phyloP scores from a whole-genome alignment of 805 yeast genomes.

The Schizosaccharomyces lindneri region DNA sequence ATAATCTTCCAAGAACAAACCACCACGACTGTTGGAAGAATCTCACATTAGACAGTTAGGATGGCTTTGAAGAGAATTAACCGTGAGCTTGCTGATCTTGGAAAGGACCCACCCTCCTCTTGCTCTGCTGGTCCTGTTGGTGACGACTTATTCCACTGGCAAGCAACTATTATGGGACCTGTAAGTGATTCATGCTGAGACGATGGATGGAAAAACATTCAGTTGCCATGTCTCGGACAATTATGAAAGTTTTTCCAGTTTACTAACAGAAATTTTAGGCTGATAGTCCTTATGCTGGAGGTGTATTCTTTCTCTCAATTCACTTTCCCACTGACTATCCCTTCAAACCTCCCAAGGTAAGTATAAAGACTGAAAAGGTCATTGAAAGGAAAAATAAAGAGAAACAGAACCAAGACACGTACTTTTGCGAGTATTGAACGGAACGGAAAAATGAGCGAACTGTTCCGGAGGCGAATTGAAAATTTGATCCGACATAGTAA shows the following conservation, averaged over 20 bases:
- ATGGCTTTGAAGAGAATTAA: slow-evolving; percentile 91
- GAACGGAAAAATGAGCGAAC: no score
- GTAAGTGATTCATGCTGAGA: slow-evolving; percentile 1
- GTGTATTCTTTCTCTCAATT: slow-evolving; percentile 84
- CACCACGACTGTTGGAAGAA: neutral
- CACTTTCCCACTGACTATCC: slow-evolving; percentile 99
- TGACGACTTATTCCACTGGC: slow-evolving; percentile 57
- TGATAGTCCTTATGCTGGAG: slow-evolving; percentile 69
- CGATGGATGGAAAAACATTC: neutral
- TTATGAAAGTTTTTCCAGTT: neutral
- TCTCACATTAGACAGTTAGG: slow-evolving; percentile 3
- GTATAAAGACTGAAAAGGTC: slow-evolving; percentile 4
- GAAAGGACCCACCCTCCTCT: slow-evolving; percentile 96
- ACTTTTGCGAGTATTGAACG: no score
- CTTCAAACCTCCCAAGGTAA: slow-evolving; percentile 76
- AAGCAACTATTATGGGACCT: slow-evolving; percentile 98
- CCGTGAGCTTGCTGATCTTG: slow-evolving; percentile 84
- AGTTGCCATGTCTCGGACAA: neutral
- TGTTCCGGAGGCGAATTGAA: no score
- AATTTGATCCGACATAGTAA: no score
- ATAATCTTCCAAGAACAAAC: neutral
- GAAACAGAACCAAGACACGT: no score
- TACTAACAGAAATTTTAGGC: slow-evolving; percentile 15
- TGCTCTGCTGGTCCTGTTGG: slow-evolving; percentile 98
- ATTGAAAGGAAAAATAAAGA: no score